Conservation (phyloP, 2,329 filamentous ascomycete species). For the Emergomyces africanus region DNA sequence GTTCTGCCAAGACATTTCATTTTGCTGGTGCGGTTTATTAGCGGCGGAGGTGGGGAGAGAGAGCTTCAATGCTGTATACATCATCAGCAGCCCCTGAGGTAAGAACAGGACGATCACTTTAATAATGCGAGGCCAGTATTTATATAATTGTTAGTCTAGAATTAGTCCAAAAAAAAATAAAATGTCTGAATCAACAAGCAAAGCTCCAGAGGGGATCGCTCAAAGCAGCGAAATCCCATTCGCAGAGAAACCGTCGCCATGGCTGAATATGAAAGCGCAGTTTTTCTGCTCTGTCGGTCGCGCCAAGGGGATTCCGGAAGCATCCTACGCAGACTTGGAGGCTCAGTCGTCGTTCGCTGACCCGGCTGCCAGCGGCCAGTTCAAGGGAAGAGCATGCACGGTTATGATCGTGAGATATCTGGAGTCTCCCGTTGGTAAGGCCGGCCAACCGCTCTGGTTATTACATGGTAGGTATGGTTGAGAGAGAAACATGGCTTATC, state of each 20-base stretch:
- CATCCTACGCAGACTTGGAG: neutral
- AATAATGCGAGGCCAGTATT: too few relatives aligned
- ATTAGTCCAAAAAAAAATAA: neutral
- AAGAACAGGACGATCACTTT: too few relatives aligned
- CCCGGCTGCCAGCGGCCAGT: neutral
- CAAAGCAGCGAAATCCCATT: neutral
- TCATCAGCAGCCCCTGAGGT: too few relatives aligned
- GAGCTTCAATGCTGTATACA: too few relatives aligned
- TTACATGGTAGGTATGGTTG: neutral
- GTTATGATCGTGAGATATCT: conserved; percentile 1
- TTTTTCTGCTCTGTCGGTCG: neutral
- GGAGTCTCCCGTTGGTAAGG: neutral
- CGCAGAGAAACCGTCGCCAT: neutral
- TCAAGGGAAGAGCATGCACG: neutral
- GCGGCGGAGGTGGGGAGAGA: too few relatives aligned
- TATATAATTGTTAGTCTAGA: too few relatives aligned
- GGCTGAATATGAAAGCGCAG: neutral
- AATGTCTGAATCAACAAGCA: neutral
- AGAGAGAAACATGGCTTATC: neutral
- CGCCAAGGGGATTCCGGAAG: neutral
- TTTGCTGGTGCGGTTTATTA: neutral
- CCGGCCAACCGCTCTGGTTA: too few relatives aligned
- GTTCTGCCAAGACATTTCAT: neutral
- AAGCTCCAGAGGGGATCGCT: neutral
- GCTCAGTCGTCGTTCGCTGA: conserved; percentile 1